A percentile compares a stretch with the other conserved stretches of the same genome.
These are phyloP conservation scores for Colletotrichum chlorophyti DNA, from an alignment of 2,329 filamentous ascomycete species.

Conservation along the genomic window DNA sequence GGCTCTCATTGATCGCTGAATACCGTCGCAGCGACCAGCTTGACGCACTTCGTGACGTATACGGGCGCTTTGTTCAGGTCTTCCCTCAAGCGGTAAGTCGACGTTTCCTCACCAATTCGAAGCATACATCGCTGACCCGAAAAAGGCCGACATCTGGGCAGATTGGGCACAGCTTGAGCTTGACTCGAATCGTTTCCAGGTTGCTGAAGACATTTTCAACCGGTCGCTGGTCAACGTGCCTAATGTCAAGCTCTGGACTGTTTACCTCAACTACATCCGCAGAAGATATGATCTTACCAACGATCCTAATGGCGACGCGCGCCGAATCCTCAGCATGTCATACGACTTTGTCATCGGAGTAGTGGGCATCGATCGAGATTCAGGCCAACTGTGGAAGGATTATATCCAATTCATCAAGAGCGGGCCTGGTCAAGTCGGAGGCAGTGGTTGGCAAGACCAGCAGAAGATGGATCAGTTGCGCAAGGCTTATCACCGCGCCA, in stretches of 20 bases:
- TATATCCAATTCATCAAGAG: slow-evolving; percentile 94
- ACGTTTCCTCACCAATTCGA: neutral
- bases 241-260: slow-evolving; percentile 87
- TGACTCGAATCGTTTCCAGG: slow-evolving; percentile 80
- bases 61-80: slow-evolving; percentile 84
- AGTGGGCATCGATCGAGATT: slow-evolving; percentile 90
- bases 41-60: slow-evolving; percentile 80
- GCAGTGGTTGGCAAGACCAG: slow-evolving; percentile 91
- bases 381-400: slow-evolving; percentile 89
- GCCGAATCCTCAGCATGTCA: slow-evolving; percentile 80
- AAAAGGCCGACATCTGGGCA: slow-evolving; percentile 89
- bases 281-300: slow-evolving; percentile 84
- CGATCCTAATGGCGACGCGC: slow-evolving; percentile 78
- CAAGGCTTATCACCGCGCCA: slow-evolving; percentile 90
- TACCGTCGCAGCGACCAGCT: slow-evolving; percentile 82
- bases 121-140: slow-evolving; percentile 40
- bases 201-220: slow-evolving; percentile 84
- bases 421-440: slow-evolving; percentile 84
- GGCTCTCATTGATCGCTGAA: slow-evolving; percentile 86
- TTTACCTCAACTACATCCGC: slow-evolving; percentile 95
- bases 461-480: slow-evolving; percentile 96
- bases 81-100: slow-evolving; percentile 89
- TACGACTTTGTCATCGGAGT: slow-evolving; percentile 93
- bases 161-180: slow-evolving; percentile 90
- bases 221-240: slow-evolving; percentile 79